Evolutionary conservation across 1,139 yeast species (phyloP), one percentile per base, ranked within the genome.

Genomic region (Kodamaea alishanica): DNA sequence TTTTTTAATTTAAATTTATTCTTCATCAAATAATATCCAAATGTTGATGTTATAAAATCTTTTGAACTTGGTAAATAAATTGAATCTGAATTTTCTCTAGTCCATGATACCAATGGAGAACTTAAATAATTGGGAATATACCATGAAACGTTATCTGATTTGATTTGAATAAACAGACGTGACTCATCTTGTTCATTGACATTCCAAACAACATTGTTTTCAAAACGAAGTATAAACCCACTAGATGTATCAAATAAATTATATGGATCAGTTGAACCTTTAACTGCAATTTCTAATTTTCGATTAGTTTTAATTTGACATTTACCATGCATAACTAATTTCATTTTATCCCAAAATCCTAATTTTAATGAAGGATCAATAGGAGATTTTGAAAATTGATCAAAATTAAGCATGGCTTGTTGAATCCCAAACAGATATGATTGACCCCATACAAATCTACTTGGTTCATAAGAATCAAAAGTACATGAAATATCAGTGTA

Each of bases 401-500:
- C 96, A 50, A 90, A 74, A 42, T 81, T 84, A 40, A 80, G 67
- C 83, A 86, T 85, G 1, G 82, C 73, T 48, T 88, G 92, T 48
- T 88, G 90, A 30, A 90, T 74, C 1, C 89, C 94, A 29, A 95
- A 90, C 51, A 82, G 88, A 53, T 82, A 83, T 0, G 89, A 84
- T 28, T 83, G 81, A 24, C 96, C 95, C 95, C 96, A 89, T 0
- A 87, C 79, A 31, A 87, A 79, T 28, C 86, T 67, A 0, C 94
- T 78, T 0, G 92, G 81, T 6, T 61, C 58, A 12, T 68, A 65
- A 0, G 95, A 75, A 40, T 72, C 68, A 30, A 85, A 70, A 10
- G 67, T 69, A 43, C 86, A 70, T 8, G 67, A 61, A 46, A 88
- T 56, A 42, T 81, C 81, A 0, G 89, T 75, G 53, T 69, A 87